Evolutionary conservation across 495 filamentous ascomycete genomes (phyloP), one percentile per base, ranked within the genome.

Genomic region (Aspergillus hancockii): DNA sequence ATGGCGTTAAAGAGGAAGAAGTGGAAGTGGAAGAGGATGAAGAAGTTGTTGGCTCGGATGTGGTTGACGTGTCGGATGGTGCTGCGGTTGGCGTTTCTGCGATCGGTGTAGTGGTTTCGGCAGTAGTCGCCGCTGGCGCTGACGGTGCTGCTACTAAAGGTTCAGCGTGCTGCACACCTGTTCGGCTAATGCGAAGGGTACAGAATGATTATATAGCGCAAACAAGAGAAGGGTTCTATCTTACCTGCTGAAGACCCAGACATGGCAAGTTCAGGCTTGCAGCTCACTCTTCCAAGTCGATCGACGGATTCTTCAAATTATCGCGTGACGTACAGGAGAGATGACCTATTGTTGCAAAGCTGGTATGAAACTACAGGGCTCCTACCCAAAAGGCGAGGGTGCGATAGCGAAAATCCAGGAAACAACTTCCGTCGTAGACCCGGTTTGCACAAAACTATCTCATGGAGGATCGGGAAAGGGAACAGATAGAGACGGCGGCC

Each of bases 1-100:
- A 51, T 7, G 67, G 59, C 12, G 75, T 30, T 40, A 65, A 55
- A 0, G 66, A 46, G 13, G 75, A 63, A 14, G 64, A 63, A 25
- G 57, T 70, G 31, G 71, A 58, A 40, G 65, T 57, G 31, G 58
- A 62, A 7, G 70, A 38, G 16, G 73, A 67, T 13, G 74, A 55
- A 19, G 75, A 51, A 19, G 68, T 49, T 7, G 62, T 41, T 14
- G 40, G 30, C 25, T 55, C 30, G 23, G 62, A 60, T 40, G 62
- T 56, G 18, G 59, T 54, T 30, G 57, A 58, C 47, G 50, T 45
- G 43, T 36, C 54, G 31, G 54, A 40, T 58, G 55, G 43, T 52
- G 52, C 59, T 58, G 59, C 31, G 32, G 66, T 49, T 57, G 53
- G 49, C 25, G 55, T 56, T 18, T 43, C 31, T 43, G 60, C 58